A percentile compares a stretch with the other conserved stretches of the same genome.
Conservation (phyloP, 2,329 filamentous ascomycete genomes). For the Claviceps monticola region DNA sequence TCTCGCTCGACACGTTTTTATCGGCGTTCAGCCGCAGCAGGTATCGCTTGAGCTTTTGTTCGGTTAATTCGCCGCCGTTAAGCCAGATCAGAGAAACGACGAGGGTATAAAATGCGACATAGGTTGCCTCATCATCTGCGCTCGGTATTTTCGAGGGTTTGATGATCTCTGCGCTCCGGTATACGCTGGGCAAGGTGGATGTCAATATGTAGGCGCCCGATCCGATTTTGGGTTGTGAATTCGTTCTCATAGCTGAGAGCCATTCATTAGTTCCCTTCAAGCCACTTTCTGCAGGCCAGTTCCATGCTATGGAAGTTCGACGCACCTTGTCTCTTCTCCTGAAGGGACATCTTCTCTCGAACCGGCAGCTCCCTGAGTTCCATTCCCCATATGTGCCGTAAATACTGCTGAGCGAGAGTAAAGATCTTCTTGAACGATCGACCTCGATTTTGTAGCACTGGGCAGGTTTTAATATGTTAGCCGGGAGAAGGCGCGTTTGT, state of each 20-base stretch:
- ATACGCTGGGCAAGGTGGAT: slow-evolving; percentile 54
- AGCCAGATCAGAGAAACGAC: slow-evolving; percentile 67
- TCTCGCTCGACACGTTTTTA: slow-evolving; percentile 58
- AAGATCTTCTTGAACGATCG: slow-evolving; percentile 68
- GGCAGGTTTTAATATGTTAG: background rate
- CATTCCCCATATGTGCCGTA: slow-evolving; percentile 77
- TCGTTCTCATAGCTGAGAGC: slow-evolving; percentile 26
- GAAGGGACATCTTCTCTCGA: slow-evolving; percentile 67
- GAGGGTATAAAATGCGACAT: slow-evolving; percentile 68
- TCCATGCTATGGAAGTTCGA: background rate
- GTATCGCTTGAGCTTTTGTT: slow-evolving; percentile 65
- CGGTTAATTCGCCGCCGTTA: slow-evolving; percentile 57
- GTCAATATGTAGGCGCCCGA: slow-evolving; percentile 67
- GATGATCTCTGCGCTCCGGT: slow-evolving; percentile 53
- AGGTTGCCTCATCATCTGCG: slow-evolving; percentile 57
- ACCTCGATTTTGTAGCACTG: slow-evolving; percentile 57
- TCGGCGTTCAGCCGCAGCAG: slow-evolving; percentile 63
- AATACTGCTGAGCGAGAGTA: slow-evolving; percentile 55
- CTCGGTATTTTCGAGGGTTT: slow-evolving; percentile 53
- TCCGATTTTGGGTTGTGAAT: slow-evolving; percentile 37
- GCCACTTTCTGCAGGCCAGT: too few species aligned
- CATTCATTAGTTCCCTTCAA: background rate
- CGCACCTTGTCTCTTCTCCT: slow-evolving; percentile 61
- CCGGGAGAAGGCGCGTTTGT: background rate
- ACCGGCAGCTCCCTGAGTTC: slow-evolving; percentile 71